A percentile compares a stretch with the other conserved stretches of the same genome.
Conservation (phyloP, 2,329 filamentous ascomycete species). For the Botrytis deweyae region DNA sequence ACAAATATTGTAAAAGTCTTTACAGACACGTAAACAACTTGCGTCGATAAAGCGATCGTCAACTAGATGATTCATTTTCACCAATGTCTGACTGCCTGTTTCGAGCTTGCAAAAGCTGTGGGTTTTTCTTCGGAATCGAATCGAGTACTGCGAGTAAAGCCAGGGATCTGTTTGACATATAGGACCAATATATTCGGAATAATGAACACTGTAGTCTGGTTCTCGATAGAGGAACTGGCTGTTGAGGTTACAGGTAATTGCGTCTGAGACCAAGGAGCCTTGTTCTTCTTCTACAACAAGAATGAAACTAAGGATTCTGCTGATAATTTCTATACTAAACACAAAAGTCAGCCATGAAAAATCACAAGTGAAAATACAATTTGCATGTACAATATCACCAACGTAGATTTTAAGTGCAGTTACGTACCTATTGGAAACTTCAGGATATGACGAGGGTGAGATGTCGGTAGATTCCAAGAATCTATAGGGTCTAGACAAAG, state of each 20-base stretch:
- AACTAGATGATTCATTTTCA: not conserved
- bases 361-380: not conserved
- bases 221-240: not conserved
- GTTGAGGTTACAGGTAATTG: not conserved
- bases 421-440: not conserved
- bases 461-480: not conserved
- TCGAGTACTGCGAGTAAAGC: fast-evolving
- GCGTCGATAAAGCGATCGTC: not conserved
- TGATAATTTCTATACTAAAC: not conserved
- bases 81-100: not conserved
- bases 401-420: not conserved
- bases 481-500: not conserved
- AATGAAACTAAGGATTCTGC: not conserved
- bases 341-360: not conserved
- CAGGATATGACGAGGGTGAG: not conserved
- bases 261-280: not conserved
- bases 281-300: not conserved
- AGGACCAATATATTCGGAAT: not conserved
- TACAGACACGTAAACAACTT: not conserved
- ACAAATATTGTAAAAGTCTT: not conserved
- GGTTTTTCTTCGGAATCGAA: too few species aligned
- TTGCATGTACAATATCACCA: not conserved
- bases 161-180: not conserved
- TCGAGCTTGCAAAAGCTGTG: not conserved
- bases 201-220: not conserved